phyloP scores from a whole-genome alignment of 2,329 filamentous ascomycete genomes.

The Chaetomiaceae sp. region DNA sequence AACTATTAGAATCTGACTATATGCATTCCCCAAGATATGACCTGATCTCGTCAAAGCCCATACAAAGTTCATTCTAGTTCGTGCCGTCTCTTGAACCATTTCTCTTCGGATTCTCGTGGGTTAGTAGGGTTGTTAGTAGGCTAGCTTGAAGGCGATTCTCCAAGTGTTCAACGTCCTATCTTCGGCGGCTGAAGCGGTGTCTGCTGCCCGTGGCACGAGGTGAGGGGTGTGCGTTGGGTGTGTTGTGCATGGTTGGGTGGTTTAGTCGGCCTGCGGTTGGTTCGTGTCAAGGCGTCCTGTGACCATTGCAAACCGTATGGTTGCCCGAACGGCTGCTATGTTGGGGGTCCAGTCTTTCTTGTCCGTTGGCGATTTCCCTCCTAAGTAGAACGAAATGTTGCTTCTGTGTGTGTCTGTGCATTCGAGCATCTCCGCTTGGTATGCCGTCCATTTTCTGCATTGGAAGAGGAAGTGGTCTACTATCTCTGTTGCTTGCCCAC shows the following conservation, averaged over 20 bases:
- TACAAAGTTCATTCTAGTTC: too few species aligned
- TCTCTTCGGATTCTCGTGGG: too few species aligned
- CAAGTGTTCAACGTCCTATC: conserved; percentile 12
- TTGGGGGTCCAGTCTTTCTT: too few species aligned
- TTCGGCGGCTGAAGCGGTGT: conserved; percentile 8
- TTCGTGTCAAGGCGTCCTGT: neutral
- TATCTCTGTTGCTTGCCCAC: conserved; percentile 25
- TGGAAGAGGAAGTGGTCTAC: conserved; percentile 30
- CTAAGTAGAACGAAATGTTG: conserved; percentile 2
- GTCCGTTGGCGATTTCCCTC: too few species aligned
- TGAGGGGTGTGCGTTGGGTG: neutral
- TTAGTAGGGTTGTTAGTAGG: too few species aligned
- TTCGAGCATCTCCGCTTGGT: neutral
- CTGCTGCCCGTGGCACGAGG: conserved; percentile 3
- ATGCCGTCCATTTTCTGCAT: conserved; percentile 28
- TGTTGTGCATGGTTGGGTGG: neutral
- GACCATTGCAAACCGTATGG: neutral
- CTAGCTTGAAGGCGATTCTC: too few species aligned
- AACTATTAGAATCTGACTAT: too few species aligned
- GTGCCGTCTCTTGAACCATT: too few species aligned
- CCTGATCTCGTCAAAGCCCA: too few species aligned
- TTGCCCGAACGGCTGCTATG: too few species aligned
- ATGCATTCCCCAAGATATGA: too few species aligned
- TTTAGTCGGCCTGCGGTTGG: neutral
- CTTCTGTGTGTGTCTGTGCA: conserved; percentile 1